Conservation (phyloP, 768 basidiomycete genomes). For the Auricularia sp. region DNA sequence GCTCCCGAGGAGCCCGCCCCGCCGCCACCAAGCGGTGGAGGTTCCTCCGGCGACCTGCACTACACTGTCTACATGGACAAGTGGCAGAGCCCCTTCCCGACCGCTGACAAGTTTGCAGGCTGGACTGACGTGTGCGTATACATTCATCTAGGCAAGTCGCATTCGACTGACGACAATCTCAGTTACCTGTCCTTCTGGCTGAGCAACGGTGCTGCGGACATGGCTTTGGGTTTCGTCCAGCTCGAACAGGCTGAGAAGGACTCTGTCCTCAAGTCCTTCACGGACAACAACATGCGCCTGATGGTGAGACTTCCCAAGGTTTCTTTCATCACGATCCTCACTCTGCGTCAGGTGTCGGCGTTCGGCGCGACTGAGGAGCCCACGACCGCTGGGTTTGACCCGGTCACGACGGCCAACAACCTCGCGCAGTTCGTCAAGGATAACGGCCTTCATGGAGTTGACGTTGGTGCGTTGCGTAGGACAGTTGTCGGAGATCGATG, state of each 20-base stretch:
- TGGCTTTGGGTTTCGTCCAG: conserved; percentile 46
- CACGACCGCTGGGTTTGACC: conserved; percentile 7
- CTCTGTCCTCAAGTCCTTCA: conserved; percentile 24
- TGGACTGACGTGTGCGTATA: neutral
- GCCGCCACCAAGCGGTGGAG: too few relatives aligned
- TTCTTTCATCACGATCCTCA: conserved; percentile 3
- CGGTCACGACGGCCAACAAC: neutral
- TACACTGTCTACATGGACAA: too few relatives aligned
- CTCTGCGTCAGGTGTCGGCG: conserved; percentile 25
- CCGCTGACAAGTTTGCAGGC: neutral
- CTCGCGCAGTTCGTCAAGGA: conserved; percentile 8
- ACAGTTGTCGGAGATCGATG: neutral
- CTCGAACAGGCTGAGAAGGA: conserved; percentile 24
- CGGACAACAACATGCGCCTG: conserved; percentile 39
- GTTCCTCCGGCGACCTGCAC: too few relatives aligned
- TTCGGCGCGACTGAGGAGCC: conserved; percentile 23
- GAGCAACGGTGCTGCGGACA: conserved; percentile 44
- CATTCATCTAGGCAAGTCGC: neutral
- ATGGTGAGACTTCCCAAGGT: conserved; percentile 32
- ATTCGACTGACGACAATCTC: neutral
- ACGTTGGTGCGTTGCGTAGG: neutral
- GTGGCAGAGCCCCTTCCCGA: neutral
- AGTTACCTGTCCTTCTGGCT: neutral
- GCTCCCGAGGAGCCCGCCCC: too few relatives aligned
- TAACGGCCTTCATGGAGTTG: conserved; percentile 12